A percentile compares a stretch with the other conserved stretches of the same genome.
Conservation (phyloP, 169 alveolate genomes). For the Plasmodium vivax region DNA sequence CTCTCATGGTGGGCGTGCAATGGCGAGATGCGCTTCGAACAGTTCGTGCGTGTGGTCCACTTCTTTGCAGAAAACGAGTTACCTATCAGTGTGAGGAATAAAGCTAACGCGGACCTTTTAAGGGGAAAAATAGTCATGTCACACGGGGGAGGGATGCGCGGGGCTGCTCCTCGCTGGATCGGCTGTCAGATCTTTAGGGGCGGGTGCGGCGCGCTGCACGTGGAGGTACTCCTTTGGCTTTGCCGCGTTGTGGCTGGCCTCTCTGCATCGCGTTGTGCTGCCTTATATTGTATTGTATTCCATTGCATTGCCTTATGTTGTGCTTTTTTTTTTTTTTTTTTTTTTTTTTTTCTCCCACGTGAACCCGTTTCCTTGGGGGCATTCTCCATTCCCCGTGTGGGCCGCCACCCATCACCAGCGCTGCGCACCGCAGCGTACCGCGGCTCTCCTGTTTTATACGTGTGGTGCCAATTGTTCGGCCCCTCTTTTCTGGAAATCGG, state of each 20-base stretch:
- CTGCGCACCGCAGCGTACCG: not conserved
- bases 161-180: not conserved
- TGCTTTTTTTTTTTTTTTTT: not conserved
- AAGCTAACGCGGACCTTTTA: not conserved
- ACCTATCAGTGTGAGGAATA: not conserved
- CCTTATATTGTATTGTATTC: not conserved
- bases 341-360: not conserved
- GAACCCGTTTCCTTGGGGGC: not conserved
- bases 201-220: not conserved
- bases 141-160: not conserved
- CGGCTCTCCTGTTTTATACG: not conserved
- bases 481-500: not conserved
- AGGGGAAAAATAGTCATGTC: slow-evolving; percentile 3
- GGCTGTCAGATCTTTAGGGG: not conserved
- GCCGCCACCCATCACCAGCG: not conserved
- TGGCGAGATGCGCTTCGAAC: not conserved
- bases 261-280: not conserved
- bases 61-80: not conserved
- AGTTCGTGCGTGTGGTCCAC: not conserved
- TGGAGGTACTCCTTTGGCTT: not conserved
- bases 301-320: not conserved
- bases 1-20: not conserved
- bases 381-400: not conserved
- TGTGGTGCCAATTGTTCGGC: not conserved
- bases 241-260: not conserved